Percentiles rank a stretch among this genome's conserved stretches.
Conservation (phyloP, 139 green algal species). For the Microglena sp. region DNA sequence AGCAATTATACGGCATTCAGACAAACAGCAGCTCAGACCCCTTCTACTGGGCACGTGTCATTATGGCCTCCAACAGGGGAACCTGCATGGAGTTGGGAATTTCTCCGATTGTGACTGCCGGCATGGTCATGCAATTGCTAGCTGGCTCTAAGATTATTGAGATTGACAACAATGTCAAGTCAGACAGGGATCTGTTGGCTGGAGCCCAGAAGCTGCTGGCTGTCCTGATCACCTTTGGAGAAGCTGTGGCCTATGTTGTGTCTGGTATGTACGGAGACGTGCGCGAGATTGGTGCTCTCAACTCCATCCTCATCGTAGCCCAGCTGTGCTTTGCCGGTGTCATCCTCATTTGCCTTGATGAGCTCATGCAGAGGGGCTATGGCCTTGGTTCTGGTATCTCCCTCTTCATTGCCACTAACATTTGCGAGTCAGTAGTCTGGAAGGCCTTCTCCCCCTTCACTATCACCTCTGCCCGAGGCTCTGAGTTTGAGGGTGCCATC, state of each 20-base stretch:
- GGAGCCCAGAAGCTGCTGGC: constrained; percentile 94
- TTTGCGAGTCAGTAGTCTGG: constrained; percentile 99
- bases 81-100: constrained; percentile 99
- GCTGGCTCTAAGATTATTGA: constrained; percentile 97
- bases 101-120: constrained; percentile 91
- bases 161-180: constrained; percentile 93
- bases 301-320: constrained; percentile 92
- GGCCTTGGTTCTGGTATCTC: constrained; percentile 96
- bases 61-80: constrained; percentile 93
- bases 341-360: constrained; percentile 98
- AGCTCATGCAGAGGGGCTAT: constrained; percentile 96
- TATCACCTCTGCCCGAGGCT: constrained; percentile 66
- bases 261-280: constrained; percentile 98
- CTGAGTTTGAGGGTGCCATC: constrained; percentile 97
- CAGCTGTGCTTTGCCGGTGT: constrained; percentile 97
- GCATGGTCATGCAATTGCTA: constrained; percentile 96
- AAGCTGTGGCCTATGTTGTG: constrained; percentile 98
- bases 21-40: constrained; percentile 73
- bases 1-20: no score
- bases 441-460: constrained; percentile 93
- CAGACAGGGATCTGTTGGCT: constrained; percentile 89
- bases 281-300: constrained; percentile 77
- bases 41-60: constrained; percentile 97
- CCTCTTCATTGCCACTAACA: constrained; percentile 99
- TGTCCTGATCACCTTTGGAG: constrained; percentile 97